Evolutionary conservation across 768 basidiomycete species (phyloP), one percentile per base, ranked within the genome.

Genomic region (Suillus ampliporus): DNA sequence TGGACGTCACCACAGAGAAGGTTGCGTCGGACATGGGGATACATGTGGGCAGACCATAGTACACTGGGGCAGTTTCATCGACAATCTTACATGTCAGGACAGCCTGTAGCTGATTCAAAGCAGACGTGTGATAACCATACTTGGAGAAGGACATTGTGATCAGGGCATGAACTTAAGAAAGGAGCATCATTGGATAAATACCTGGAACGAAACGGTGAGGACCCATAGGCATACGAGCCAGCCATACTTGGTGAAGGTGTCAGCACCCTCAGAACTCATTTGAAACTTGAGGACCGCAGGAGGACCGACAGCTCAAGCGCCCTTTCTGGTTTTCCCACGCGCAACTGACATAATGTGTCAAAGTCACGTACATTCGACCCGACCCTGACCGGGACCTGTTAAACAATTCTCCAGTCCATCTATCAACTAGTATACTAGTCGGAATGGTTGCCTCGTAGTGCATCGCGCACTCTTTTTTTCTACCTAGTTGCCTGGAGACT

Each of bases 81-180:
- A 68, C 35, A 51, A 72, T 68, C 57, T 83, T 83, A 78, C 94
- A 97, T 4, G 90, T 93, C 61, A 95, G 72, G 47, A 89, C 86
- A 5, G 83, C 84, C 71, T 93, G 88, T 28, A 96, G 88, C 72
- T 95, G 94, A 74, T 98, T 98, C 63, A 98, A 84, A 17, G 89
- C 89, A 2, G 94, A 92, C 46, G 95, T 92, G 74, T 97, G 94
- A 75, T 91, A 97, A n/a, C 95, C 95, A 78, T 93, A 94, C 85
- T 92, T 59, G 28, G 3, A 38, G 59, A 48, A 15, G 37, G 52
- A 34, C 15, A 31, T 31, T 31, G 35, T 31, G 6, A 40, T 64
- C 17, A 59, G 37, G 9, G 19, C 17, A 34, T 50, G n/a, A 5
- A 10, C 13, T 1, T 15, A 4, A 21, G 14, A 3, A 38, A 26